Conservation (phyloP, 169 alveolate species). For the Perkinsus chesapeaki region DNA sequence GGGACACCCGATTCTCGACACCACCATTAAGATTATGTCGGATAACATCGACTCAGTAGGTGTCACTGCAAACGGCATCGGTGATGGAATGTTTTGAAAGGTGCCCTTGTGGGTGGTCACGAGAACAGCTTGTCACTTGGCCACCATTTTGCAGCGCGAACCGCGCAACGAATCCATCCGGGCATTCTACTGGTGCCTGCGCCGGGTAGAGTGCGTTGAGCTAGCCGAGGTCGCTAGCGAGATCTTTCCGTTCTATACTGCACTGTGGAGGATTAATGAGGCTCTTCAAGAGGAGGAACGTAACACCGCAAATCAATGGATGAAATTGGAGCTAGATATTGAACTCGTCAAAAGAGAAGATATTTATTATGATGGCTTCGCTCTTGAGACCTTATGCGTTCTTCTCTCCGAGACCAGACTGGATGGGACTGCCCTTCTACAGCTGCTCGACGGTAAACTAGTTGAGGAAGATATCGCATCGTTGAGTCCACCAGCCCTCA, state of each 20-base stretch:
- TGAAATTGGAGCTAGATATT: background rate
- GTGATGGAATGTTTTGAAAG: background rate
- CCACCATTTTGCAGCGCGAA: background rate
- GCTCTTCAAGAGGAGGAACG: background rate
- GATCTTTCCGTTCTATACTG: background rate
- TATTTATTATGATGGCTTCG: background rate
- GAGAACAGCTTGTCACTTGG: background rate
- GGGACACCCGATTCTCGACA: background rate
- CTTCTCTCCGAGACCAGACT: background rate
- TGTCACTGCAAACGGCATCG: background rate
- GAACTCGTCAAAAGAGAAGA: background rate
- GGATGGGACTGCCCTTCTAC: background rate
- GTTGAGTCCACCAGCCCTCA: background rate
- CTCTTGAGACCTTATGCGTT: background rate
- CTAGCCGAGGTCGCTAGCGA: background rate
- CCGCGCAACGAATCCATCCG: background rate
- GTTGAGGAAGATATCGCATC: background rate
- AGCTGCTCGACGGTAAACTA: background rate
- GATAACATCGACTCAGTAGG: background rate
- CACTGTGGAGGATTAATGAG: background rate
- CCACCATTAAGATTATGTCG: background rate
- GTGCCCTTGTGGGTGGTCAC: background rate
- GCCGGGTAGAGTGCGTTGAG: background rate
- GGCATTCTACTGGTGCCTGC: background rate
- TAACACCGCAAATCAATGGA: background rate